Percentiles rank a stretch among this genome's conserved stretches.
These are phyloP conservation scores for Bothriochloa decipiens DNA, from an alignment of 176 grass and related monocot genomes.

Conservation along the genomic window DNA sequence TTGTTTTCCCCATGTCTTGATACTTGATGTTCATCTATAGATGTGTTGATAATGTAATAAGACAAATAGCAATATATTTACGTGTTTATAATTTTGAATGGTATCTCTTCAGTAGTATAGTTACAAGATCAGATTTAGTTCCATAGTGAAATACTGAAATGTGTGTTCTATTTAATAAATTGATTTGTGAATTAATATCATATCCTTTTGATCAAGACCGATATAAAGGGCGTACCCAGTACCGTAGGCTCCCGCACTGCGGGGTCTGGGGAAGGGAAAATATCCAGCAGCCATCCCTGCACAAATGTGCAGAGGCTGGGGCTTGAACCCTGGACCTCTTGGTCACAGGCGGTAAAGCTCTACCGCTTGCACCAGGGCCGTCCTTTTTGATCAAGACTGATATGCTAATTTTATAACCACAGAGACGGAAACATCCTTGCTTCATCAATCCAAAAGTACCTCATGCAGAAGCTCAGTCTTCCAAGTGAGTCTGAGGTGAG, in stretches of 20 bases:
- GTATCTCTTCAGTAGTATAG: not conserved
- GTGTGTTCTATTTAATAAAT: slow-evolving; percentile 8
- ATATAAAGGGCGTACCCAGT: too few species aligned
- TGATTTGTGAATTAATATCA: not conserved
- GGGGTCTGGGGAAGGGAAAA: too few species aligned
- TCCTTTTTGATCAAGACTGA: slow-evolving; percentile 26
- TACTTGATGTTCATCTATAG: not conserved
- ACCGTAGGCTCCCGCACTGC: too few species aligned
- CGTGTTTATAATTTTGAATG: slow-evolving; percentile 6
- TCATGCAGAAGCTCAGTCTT: slow-evolving; percentile 83
- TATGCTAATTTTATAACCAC: slow-evolving; percentile 13
- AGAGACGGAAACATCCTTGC: slow-evolving; percentile 79
- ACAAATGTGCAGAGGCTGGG: too few species aligned
- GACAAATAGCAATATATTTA: slow-evolving; percentile 4
- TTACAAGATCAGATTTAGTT: not conserved
- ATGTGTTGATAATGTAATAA: slow-evolving; percentile 2
- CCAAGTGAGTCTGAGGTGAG: slow-evolving; percentile 75
- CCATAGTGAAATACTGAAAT: not conserved
- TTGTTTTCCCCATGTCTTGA: not conserved
- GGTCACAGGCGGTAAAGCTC: too few species aligned
- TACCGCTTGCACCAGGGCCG: too few species aligned
- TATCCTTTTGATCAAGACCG: slow-evolving; percentile 20
- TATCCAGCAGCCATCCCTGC: too few species aligned
- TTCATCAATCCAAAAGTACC: slow-evolving; percentile 84
- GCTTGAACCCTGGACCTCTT: too few species aligned